phyloP scores from a whole-genome alignment of 257 asterid genomes.

The Solanum lignicaule region DNA sequence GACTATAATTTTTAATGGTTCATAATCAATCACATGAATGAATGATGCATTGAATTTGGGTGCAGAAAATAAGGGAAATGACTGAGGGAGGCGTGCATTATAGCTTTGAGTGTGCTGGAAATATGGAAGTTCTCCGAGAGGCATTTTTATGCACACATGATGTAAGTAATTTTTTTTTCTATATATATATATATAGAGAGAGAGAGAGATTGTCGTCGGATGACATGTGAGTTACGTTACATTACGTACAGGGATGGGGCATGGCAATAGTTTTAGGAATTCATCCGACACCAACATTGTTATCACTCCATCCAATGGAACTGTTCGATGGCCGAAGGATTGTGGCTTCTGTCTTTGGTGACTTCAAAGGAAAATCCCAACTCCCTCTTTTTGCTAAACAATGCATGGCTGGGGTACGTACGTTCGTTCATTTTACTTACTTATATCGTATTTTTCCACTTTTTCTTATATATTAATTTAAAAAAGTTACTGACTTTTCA shows the following conservation, averaged over 20 bases:
- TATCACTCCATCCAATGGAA: conserved; percentile 93
- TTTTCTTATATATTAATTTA: neutral
- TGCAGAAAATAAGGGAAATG: conserved; percentile 76
- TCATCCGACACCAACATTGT: conserved; percentile 59
- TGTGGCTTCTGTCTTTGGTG: conserved; percentile 69
- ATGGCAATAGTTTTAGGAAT: conserved; percentile 62
- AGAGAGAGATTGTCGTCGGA: no score
- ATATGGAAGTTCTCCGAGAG: conserved; percentile 76
- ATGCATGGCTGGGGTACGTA: conserved; percentile 61
- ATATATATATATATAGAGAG: no score
- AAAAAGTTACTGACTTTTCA: no score
- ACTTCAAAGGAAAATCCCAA: conserved; percentile 83
- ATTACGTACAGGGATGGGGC: conserved; percentile 75
- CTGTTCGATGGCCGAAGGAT: conserved; percentile 76
- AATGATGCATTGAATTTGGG: neutral
- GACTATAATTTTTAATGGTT: no score
- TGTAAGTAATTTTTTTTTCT: conserved; percentile 13
- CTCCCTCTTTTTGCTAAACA: conserved; percentile 53
- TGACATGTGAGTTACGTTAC: neutral
- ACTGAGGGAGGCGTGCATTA: conserved; percentile 78
- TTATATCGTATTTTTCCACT: neutral
- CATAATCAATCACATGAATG: neutral
- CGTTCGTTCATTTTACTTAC: neutral
- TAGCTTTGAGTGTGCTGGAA: conserved; percentile 87
- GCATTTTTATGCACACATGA: conserved; percentile 87